Conservation (phyloP, 768 basidiomycete species). For the Phaeotremella skinneri region DNA sequence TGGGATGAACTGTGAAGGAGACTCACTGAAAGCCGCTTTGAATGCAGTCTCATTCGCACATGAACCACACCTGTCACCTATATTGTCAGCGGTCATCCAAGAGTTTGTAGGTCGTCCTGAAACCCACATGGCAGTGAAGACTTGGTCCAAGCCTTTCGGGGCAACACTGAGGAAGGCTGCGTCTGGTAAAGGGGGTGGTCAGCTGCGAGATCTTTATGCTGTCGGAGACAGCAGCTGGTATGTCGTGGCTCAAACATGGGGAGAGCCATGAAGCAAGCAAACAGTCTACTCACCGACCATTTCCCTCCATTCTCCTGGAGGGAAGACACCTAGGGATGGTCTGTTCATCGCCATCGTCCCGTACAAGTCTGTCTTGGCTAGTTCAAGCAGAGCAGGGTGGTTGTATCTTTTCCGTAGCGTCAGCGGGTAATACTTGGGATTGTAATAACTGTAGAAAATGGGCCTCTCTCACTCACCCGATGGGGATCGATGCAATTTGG, state of each 20-base stretch:
- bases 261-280: slow-evolving; percentile 26
- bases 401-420: slow-evolving; percentile 29
- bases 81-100: no score
- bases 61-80: slow-evolving; percentile 11
- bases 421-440: slow-evolving; percentile 44
- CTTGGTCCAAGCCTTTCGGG: slow-evolving; percentile 53
- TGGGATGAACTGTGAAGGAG: slow-evolving; percentile 37
- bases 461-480: slow-evolving; percentile 52
- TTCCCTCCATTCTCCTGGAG: slow-evolving; percentile 47
- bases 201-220: no score
- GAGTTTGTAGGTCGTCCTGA: no score
- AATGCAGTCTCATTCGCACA: slow-evolving; percentile 51
- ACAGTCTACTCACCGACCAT: slow-evolving; percentile 14
- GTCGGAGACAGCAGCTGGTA: no score
- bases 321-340: slow-evolving; percentile 54
- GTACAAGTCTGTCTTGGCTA: slow-evolving; percentile 49
- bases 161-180: slow-evolving; percentile 51
- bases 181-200: slow-evolving; percentile 12
- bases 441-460: neutral
- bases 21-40: slow-evolving; percentile 54
- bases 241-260: no score
- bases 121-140: slow-evolving; percentile 51
- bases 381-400: slow-evolving; percentile 26
- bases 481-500: slow-evolving; percentile 52
- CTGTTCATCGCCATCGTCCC: slow-evolving; percentile 52